Conservation (phyloP, 139 green algal genomes). For the Picochlorum sp. region DNA sequence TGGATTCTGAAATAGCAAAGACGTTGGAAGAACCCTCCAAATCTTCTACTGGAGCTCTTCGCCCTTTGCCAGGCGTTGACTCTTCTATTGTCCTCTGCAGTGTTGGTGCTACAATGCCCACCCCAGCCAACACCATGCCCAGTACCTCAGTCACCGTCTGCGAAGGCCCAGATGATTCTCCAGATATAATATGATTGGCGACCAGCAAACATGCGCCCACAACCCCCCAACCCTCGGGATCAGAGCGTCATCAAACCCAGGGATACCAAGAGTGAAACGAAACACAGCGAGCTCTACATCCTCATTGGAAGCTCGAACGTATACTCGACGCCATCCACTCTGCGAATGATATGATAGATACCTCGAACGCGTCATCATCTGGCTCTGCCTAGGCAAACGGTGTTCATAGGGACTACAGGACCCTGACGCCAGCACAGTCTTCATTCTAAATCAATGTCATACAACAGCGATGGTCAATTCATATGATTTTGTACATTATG, state of each 20-base stretch:
- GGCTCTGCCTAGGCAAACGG: no score
- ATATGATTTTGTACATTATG: no score
- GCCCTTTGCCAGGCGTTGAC: constrained; percentile 44
- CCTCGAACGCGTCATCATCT: no score
- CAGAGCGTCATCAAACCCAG: constrained; percentile 73
- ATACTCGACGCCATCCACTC: no score
- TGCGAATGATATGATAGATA: no score
- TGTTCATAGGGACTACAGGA: not conserved
- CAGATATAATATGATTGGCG: constrained; percentile 55
- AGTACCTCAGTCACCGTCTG: constrained; percentile 52
- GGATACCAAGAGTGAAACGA: constrained; percentile 82
- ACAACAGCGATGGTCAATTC: no score
- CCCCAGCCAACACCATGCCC: constrained; percentile 42
- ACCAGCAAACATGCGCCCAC: constrained; percentile 45
- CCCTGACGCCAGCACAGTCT: no score
- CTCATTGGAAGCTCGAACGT: constrained; percentile 6
- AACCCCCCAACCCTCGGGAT: constrained; percentile 60
- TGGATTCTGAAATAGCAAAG: constrained; percentile 37
- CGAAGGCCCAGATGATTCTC: not conserved
- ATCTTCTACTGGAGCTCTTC: constrained; percentile 25
- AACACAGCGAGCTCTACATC: constrained; percentile 81
- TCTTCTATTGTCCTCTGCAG: constrained; percentile 63
- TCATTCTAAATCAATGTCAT: no score
- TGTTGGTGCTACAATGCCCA: constrained; percentile 50
- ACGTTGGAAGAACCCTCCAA: constrained; percentile 40